Base-by-base conservation (phyloP, 768 basidiomycete genomes). In the Naganishia randhawae region DNA sequence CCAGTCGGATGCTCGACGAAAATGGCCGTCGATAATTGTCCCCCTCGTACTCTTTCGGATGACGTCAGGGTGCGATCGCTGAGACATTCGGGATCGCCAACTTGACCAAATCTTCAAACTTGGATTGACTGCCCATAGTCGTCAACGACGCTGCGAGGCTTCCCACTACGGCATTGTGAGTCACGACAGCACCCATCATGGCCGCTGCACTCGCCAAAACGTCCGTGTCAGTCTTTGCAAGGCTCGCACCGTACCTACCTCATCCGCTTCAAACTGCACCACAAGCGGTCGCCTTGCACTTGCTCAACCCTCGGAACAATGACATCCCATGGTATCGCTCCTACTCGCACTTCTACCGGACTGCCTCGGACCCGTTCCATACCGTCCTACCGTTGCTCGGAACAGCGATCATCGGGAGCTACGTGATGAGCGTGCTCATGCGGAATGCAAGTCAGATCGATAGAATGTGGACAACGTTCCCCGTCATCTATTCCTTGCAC, bases 401-500 rank as follows among this genome's bases (percentile, higher is more conserved):
- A 16, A 67, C 69, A 19, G 48, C 41, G 6, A 66, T 70, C 22
- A 16, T 63, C 16, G 65, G 45, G 41, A 65, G 50, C 27, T 70
- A 67, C 42, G 45, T 67, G 22, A 29, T 78, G 35, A 76, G 78
- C 29, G 65, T 76, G 22, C 33, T 78, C n/a, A 74, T 72, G 13
- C 69, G 74, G 32, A 78, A 80, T 54, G 75, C 77, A 16, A 72
- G 71, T 50, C 77, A 76, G 73, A 75, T 80, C 19, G 92, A 97
- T 81, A 86, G 90, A 32, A 75, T 92, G 16, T 86, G 86, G 85
- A 84, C 89, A 0, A 86, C 92, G 78, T 76, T 81, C 27, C 93
- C 94, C 0, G 84, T 88, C 8, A 83, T 94, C 22, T 95, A 94
- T 80, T 86, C 88, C 0, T 86, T 87, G 0, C 91, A 91, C 76